These are phyloP conservation scores for Uronychia setigera DNA, from an alignment of 73 alveolate genomes.

Conservation along the genomic window DNA sequence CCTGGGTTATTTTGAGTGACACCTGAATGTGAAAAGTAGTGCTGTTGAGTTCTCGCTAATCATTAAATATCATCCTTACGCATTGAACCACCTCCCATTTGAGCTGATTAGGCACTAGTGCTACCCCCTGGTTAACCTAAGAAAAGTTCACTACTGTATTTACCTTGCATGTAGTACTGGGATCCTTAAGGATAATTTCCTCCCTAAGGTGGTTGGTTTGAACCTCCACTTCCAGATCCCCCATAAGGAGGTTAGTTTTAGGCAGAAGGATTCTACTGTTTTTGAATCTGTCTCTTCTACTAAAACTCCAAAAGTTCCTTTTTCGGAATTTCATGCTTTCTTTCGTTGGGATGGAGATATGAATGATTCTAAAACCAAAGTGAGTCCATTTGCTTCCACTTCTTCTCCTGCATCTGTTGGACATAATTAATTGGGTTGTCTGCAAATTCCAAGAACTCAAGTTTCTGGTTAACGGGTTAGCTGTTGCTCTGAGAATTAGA, in stretches of 20 bases:
- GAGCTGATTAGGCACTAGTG: too few species aligned
- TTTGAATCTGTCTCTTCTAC: neutral
- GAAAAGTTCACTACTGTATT: too few species aligned
- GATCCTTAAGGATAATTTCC: neutral
- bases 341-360: neutral
- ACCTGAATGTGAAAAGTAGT: too few species aligned
- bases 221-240: too few species aligned
- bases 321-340: constrained; percentile 5
- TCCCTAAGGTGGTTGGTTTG: too few species aligned
- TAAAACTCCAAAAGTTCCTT: neutral
- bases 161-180: constrained; percentile 1
- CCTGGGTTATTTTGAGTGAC: too few species aligned
- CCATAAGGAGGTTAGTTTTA: too few species aligned
- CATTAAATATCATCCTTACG: too few species aligned
- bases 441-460: neutral
- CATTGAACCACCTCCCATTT: too few species aligned
- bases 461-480: neutral
- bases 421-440: constrained; percentile 15
- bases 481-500: neutral
- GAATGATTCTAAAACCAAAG: constrained; percentile 7
- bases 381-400: constrained; percentile 9
- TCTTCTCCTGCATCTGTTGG: neutral
- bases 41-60: too few species aligned
- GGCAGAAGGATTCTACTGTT: neutral
- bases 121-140: too few species aligned